Percentiles rank a stretch among this genome's conserved stretches.
phyloP scores from a whole-genome alignment of 2,329 filamentous ascomycete species.

The Ceratocystis cacaofunesta region DNA sequence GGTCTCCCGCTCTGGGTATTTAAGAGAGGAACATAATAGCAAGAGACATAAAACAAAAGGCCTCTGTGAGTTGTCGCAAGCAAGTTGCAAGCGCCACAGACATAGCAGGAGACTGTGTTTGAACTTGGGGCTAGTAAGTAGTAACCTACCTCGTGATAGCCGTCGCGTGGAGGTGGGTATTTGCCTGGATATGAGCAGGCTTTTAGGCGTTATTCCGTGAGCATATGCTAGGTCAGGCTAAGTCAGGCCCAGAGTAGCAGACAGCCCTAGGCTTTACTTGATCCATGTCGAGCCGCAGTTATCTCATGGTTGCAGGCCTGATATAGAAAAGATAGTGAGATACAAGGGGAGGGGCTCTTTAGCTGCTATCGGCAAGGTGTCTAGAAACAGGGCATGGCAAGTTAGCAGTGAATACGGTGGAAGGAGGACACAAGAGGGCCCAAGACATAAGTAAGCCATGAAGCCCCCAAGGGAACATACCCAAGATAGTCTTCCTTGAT shows the following conservation, averaged over 20 bases:
- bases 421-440: not conserved
- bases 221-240: too few relatives aligned
- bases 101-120: not conserved
- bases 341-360: not conserved
- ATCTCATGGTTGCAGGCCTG: not conserved
- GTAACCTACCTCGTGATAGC: not conserved
- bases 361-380: slow-evolving; percentile 15
- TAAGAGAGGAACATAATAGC: not conserved
- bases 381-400: not conserved
- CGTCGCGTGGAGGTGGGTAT: not conserved
- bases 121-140: not conserved
- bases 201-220: not conserved
- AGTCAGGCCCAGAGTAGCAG: not conserved
- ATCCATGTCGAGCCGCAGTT: not conserved
- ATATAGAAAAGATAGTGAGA: not conserved
- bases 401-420: not conserved
- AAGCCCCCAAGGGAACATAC: slow-evolving; percentile 25
- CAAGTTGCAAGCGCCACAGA: not conserved
- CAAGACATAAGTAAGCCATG: not conserved
- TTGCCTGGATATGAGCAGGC: not conserved
- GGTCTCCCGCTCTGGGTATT: slow-evolving; percentile 1
- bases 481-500: slow-evolving; percentile 75
- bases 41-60: slow-evolving; percentile 1
- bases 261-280: not conserved
- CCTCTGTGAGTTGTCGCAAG: too few relatives aligned